These are phyloP conservation scores for Leishmania aethiopica DNA, from an alignment of 208 protist genomes.

Conservation along the genomic window DNA sequence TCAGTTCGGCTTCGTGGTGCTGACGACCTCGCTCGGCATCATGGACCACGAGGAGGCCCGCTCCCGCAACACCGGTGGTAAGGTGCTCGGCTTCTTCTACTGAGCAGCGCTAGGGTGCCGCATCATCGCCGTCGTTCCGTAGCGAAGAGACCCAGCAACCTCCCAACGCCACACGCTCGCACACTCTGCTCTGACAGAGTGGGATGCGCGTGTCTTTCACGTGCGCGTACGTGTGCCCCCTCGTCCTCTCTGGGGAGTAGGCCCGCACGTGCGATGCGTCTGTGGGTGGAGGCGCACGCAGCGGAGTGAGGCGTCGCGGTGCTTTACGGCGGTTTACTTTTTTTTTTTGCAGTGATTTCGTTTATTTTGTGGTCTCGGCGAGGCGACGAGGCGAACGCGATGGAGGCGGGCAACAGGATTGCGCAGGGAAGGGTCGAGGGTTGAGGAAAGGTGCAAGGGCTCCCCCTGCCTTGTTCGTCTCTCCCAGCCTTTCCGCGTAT, in stretches of 20 bases:
- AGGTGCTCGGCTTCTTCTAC: constrained; percentile 99
- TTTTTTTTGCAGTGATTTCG: background rate
- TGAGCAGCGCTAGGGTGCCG: constrained; percentile 63
- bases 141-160: background rate
- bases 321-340: background rate
- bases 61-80: constrained; percentile 99
- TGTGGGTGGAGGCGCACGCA: background rate
- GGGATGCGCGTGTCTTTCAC: background rate
- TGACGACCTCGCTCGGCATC: constrained; percentile 99
- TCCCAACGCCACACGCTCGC: background rate
- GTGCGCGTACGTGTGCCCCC: background rate
- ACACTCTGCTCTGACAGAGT: background rate
- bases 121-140: background rate
- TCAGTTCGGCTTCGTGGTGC: constrained; percentile 99
- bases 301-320: background rate
- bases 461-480: background rate
- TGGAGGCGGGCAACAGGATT: no score
- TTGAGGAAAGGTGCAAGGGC: no score
- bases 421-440: no score
- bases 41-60: constrained; percentile 99
- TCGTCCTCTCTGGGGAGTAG: background rate
- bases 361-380: background rate
- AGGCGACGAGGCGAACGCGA: no score
- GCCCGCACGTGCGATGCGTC: background rate
- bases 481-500: background rate